Evolutionary conservation across 2,329 filamentous ascomycete genomes (phyloP), one percentile per base, ranked within the genome.

Genomic region (Penicillium sp.): DNA sequence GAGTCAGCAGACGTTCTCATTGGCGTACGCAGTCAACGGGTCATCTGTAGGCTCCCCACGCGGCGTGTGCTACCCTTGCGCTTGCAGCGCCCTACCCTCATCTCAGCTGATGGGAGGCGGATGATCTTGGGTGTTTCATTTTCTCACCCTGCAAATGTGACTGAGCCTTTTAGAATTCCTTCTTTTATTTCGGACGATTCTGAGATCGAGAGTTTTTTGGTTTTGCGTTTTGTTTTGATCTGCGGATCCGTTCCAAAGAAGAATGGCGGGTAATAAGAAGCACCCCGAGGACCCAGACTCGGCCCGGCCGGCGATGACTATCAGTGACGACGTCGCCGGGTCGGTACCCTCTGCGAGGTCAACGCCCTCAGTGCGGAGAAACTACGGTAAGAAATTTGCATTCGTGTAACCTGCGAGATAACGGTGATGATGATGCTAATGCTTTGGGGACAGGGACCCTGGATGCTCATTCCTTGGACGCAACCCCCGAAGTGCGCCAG

Each of bases 361-460:
- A 15, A 49, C 53, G 38, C 31, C 47, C 10, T 51, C 59, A 12
- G 31, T 41, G 6, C 56, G 59, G 47, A 65, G 66, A 57, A 63
- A 49, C 42, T 69, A 69, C 47, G 66, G 66, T 69, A 47, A 42
- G 62, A 38, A 47, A 47, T 18, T 4, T n/a, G 25, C 42, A 28
- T 49, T 45, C 38, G 56, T 59, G 57, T 56, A 59, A 59, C 56
- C 35, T 32, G 29, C n/a, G n/a, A 39, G 24, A 40, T 23, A 20
- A 46, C 33, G 27, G 13, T 33, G 29, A 29, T 18, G 41, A 35
- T 52, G 33, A 49, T 42, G n/a, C 31, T 47, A 29, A 46, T 44
- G 33, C 37, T 25, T 15, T 44, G 28, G 46, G 18, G 51, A 44
- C 53, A 68, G 68, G 68, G 40, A 68, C 67, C 25, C 52, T 71